Conservation (phyloP, 2,329 filamentous ascomycete genomes). For the Aspergillus fructus region DNA sequence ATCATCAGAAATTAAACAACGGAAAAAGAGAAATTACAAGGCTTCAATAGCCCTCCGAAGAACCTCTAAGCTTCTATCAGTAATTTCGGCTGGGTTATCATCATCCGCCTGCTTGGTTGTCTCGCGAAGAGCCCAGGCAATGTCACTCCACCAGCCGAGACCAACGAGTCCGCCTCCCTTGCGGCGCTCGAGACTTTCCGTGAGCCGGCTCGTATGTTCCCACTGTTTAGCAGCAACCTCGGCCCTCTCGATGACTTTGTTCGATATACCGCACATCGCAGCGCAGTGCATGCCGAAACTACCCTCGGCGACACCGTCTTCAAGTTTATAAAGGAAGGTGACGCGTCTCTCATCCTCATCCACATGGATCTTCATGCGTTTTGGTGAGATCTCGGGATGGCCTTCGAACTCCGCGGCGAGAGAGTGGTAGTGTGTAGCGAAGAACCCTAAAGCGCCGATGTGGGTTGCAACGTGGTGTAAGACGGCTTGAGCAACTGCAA, state of each 20-base stretch:
- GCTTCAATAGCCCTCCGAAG: conserved; percentile 57
- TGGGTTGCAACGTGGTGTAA: conserved; percentile 94
- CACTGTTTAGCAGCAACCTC: conserved; percentile 87
- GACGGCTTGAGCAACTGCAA: conserved; percentile 93
- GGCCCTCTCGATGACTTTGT: conserved; percentile 77
- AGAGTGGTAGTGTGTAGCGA: conserved; percentile 96
- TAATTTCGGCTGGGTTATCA: conserved; percentile 35
- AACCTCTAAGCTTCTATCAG: conserved; percentile 55
- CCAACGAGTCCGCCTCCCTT: conserved; percentile 79
- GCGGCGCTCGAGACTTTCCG: conserved; percentile 80
- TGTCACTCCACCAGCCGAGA: conserved; percentile 82
- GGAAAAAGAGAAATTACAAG: conserved; percentile 37
- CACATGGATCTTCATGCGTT: conserved; percentile 92
- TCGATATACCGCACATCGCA: conserved; percentile 92
- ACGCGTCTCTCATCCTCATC: conserved; percentile 80
- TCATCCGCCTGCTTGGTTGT: conserved; percentile 28
- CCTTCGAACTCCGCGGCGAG: conserved; percentile 85
- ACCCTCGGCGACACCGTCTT: conserved; percentile 89
- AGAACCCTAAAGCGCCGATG: conserved; percentile 92
- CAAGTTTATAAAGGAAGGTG: conserved; percentile 94
- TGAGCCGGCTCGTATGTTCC: conserved; percentile 91
- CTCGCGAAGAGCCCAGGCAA: conserved; percentile 72
- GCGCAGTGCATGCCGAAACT: conserved; percentile 99
- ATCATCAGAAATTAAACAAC: conserved; percentile 3
- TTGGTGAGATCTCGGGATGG: conserved; percentile 82